phyloP scores from a whole-genome alignment of 805 yeast genomes.

The Saccharomyces kudriavzevii region DNA sequence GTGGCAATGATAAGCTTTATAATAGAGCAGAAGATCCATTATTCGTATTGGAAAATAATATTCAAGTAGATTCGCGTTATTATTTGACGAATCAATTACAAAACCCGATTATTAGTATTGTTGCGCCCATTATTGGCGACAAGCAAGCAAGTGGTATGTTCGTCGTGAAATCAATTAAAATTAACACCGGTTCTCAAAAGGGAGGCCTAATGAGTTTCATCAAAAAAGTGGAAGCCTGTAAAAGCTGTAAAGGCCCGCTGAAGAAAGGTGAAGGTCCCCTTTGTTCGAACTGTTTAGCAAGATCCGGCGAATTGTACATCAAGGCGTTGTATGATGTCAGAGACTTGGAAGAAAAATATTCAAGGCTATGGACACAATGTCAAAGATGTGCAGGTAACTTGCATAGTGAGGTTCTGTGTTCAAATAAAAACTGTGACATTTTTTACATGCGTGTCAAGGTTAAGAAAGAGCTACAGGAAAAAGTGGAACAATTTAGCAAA shows the following conservation, averaged over 20 bases:
- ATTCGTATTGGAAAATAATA: constrained; percentile 81
- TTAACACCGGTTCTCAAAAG: constrained; percentile 48
- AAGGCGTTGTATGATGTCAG: constrained; percentile 73
- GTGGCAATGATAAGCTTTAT: constrained; percentile 75
- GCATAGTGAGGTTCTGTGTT: constrained; percentile 91
- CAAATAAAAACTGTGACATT: constrained; percentile 94
- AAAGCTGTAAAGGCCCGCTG: constrained; percentile 79
- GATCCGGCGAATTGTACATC: constrained; percentile 74
- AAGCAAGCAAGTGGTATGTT: constrained; percentile 69
- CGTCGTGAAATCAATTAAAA: constrained; percentile 41
- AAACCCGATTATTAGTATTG: constrained; percentile 87
- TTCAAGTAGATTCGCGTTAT: constrained; percentile 91
- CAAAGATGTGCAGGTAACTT: constrained; percentile 95
- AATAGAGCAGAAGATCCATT: constrained; percentile 97
- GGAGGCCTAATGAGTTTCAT: constrained; percentile 92
- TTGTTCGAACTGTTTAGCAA: constrained; percentile 67
- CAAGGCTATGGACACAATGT: constrained; percentile 94
- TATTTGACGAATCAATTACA: constrained; percentile 87
- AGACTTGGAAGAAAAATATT: constrained; percentile 70
- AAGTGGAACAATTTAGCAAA: constrained; percentile 33
- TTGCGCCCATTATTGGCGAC: constrained; percentile 91
- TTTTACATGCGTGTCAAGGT: constrained; percentile 82
- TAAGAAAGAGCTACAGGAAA: constrained; percentile 35
- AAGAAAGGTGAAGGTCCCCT: constrained; percentile 59
- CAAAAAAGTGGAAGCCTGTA: constrained; percentile 79